Evolutionary conservation across 176 grass and related monocot species (phyloP).

Genomic region (Otatea glauca): DNA sequence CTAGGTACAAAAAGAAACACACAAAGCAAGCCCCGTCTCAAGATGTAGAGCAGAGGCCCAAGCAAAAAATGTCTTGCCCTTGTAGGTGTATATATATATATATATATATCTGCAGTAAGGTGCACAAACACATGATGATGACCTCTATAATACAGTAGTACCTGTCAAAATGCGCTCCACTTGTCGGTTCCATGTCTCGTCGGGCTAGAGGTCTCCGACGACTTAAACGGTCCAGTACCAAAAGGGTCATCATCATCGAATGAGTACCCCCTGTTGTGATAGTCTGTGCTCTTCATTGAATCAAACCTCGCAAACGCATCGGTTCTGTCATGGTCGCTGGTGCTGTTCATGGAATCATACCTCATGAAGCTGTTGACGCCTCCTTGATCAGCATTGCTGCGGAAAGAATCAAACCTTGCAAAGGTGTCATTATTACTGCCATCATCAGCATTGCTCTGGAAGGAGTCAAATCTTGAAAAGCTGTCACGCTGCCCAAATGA

Average conservation of each 20-base stretch:
- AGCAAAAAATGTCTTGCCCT: constrained; percentile 52
- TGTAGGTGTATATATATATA: constrained; percentile 41
- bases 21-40: constrained; percentile 39
- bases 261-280: constrained; percentile 52
- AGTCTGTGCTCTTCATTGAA: constrained; percentile 75
- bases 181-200: constrained; percentile 80
- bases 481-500: constrained; percentile 46
- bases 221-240: constrained; percentile 70
- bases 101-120: constrained; percentile 63
- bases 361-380: constrained; percentile 59
- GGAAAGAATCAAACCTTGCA: constrained; percentile 81
- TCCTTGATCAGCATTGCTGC: constrained; percentile 66
- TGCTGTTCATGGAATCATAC: constrained; percentile 78
- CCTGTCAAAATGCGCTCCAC: constrained; percentile 85
- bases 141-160: constrained; percentile 44
- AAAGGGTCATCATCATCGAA: constrained; percentile 73
- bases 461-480: constrained; percentile 83
- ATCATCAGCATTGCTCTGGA: constrained; percentile 56
- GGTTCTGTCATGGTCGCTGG: constrained; percentile 57
- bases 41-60: constrained; percentile 39
- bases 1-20: constrained; percentile 63
- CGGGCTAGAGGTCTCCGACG: constrained; percentile 60
- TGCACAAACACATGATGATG: constrained; percentile 45
- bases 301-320: constrained; percentile 72
- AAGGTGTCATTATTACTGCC: constrained; percentile 53